These are phyloP conservation scores for Botrytis galanthina DNA, from an alignment of 2,329 filamentous ascomycete genomes.

Conservation along the genomic window DNA sequence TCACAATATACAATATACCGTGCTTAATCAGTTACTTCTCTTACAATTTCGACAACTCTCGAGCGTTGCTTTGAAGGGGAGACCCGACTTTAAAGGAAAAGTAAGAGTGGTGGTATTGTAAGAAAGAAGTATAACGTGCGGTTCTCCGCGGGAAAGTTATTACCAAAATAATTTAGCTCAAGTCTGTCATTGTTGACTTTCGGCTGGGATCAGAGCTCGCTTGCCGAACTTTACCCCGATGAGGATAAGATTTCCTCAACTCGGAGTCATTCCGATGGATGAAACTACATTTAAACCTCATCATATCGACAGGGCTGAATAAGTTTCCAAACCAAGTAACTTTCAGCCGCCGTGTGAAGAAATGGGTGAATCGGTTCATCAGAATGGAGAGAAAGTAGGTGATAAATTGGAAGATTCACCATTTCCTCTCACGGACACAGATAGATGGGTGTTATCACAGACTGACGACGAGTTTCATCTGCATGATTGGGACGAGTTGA, in stretches of 20 bases:
- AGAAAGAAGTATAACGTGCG: neutral
- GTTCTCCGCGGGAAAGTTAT: neutral
- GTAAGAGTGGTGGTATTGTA: neutral
- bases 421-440: slow-evolving; percentile 59
- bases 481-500: slow-evolving; percentile 73
- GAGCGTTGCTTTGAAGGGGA: neutral
- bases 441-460: slow-evolving; percentile 57
- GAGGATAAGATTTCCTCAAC: slow-evolving; percentile 19
- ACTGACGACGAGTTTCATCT: slow-evolving; percentile 69
- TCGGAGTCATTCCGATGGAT: neutral
- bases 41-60: neutral
- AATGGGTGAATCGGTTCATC: slow-evolving; percentile 7
- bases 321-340: slow-evolving; percentile 1
- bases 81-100: neutral
- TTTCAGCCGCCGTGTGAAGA: slow-evolving; percentile 19
- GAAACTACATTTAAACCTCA: slow-evolving; percentile 7
- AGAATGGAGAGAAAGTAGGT: slow-evolving; percentile 4
- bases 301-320: slow-evolving; percentile 20
- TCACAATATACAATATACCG: neutral
- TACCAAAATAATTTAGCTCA: neutral
- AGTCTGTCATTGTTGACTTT: slow-evolving; percentile 13
- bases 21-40: neutral
- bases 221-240: slow-evolving; percentile 18
- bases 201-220: slow-evolving; percentile 12
- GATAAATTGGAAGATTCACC: slow-evolving; percentile 39